phyloP scores from a whole-genome alignment of 1,139 yeast species.

The Pichia sp. region DNA sequence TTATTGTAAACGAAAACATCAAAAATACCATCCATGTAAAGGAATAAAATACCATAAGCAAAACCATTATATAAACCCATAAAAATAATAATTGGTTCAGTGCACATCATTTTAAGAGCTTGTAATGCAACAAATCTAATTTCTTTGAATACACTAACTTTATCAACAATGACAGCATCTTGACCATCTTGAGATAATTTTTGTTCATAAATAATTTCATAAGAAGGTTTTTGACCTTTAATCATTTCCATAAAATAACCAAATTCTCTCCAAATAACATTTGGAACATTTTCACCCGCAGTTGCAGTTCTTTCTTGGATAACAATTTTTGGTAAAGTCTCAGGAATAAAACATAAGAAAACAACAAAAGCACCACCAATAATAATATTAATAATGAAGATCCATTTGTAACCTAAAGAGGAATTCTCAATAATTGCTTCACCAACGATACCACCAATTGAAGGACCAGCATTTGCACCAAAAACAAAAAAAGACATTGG shows the following conservation, averaged over 20 bases:
- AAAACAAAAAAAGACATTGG: constrained; percentile 30
- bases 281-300: constrained; percentile 21
- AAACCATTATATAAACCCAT: constrained; percentile 30
- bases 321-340: constrained; percentile 30
- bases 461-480: constrained; percentile 31
- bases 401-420: constrained; percentile 27
- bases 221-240: constrained; percentile 19
- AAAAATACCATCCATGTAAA: constrained; percentile 31
- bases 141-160: constrained; percentile 22
- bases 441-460: constrained; percentile 31
- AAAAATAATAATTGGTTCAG: constrained; percentile 30
- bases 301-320: constrained; percentile 26
- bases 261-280: constrained; percentile 22
- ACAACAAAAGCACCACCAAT: constrained; percentile 24
- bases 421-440: constrained; percentile 28
- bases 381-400: constrained; percentile 28
- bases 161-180: constrained; percentile 22
- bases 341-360: constrained; percentile 24
- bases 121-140: constrained; percentile 25
- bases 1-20: constrained; percentile 29
- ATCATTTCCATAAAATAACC: constrained; percentile 16
- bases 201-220: constrained; percentile 14
- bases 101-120: constrained; percentile 29
- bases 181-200: constrained; percentile 17
- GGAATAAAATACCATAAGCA: constrained; percentile 32